These are phyloP conservation scores for Panellus pusillus DNA, from an alignment of 768 basidiomycete species.

Conservation along the genomic window DNA sequence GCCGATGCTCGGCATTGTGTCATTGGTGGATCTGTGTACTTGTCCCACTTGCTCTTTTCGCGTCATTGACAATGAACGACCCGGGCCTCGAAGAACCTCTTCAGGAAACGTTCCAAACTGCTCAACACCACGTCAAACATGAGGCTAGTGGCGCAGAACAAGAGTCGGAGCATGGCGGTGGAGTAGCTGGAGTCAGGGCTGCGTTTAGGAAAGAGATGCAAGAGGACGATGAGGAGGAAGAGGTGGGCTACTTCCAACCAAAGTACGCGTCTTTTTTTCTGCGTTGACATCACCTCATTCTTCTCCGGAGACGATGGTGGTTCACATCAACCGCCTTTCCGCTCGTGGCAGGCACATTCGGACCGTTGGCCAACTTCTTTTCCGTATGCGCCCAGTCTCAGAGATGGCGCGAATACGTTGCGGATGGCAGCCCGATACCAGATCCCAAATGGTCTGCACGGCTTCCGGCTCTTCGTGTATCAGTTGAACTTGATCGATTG, in stretches of 20 bases:
- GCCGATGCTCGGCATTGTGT: too few species aligned
- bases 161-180: background rate
- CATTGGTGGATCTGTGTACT: too few species aligned
- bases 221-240: constrained; percentile 36
- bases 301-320: constrained; percentile 40
- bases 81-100: constrained; percentile 26
- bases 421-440: constrained; percentile 19
- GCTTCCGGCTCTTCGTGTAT: background rate
- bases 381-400: constrained; percentile 38
- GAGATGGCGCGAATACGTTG: constrained; percentile 32
- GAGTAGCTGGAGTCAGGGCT: constrained; percentile 1
- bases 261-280: constrained; percentile 14
- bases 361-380: constrained; percentile 40
- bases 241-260: constrained; percentile 25
- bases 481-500: background rate
- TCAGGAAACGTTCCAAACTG: constrained; percentile 15
- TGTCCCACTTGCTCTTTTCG: too few species aligned
- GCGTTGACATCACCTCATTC: background rate
- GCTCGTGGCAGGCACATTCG: constrained; percentile 41
- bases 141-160: background rate
- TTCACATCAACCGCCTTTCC: constrained; percentile 42
- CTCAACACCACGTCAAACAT: constrained; percentile 6
- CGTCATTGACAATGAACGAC: constrained; percentile 25
- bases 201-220: constrained; percentile 29
- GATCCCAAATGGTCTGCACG: constrained; percentile 37